Evolutionary conservation across 371 early-diverging fungal genomes (phyloP), one percentile per base, ranked within the genome.

Genomic region (Parasitella parasitica): DNA sequence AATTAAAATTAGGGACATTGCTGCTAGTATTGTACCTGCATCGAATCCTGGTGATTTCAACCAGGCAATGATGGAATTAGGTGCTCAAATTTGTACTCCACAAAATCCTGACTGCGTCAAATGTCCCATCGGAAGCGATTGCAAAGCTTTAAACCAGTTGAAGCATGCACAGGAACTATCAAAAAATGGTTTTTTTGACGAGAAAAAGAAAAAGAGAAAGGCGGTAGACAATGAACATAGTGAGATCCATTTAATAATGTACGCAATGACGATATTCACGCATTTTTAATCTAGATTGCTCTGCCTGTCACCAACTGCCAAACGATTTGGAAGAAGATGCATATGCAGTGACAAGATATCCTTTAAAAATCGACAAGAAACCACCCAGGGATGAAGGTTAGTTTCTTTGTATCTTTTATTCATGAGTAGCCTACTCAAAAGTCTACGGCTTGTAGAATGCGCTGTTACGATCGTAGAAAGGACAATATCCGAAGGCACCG

Each of bases 1-100:
- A 1, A 43, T 41, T 37, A 8, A n/a, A 9, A 27, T 38, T 60
- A 86, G 89, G 89, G 66, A 73, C 9, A 72, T 89, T 20, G 91
- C 93, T 2, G 75, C 70, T 27, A 63, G 63, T n/a, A 49, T 90
- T 12, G 76, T 92, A 6, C 78, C 84, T 22, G 56, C 67, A 11
- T 61, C 67, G 9, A 73, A 85, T 3, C 91, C 92, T 3, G 94
- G 94, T 12, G 87, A 91, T 54, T 92, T 89, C 60, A 94, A 94
- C 63, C 92, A 94, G 63, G 90, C 91, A 3, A 49, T 92, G 54
- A 94, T 94, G 94, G 94, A 94, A 63, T 71, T 92, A 2, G 94
- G 93, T 1, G 89, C 92, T 4, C 77, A 83, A n/a, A 69, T 94
- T 0, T 94, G 94, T 68, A 90, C 89, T 2, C 92, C 92, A 4